These are phyloP conservation scores for Colletotrichum eleusines DNA, from an alignment of 2,329 filamentous ascomycete genomes.

Conservation along the genomic window DNA sequence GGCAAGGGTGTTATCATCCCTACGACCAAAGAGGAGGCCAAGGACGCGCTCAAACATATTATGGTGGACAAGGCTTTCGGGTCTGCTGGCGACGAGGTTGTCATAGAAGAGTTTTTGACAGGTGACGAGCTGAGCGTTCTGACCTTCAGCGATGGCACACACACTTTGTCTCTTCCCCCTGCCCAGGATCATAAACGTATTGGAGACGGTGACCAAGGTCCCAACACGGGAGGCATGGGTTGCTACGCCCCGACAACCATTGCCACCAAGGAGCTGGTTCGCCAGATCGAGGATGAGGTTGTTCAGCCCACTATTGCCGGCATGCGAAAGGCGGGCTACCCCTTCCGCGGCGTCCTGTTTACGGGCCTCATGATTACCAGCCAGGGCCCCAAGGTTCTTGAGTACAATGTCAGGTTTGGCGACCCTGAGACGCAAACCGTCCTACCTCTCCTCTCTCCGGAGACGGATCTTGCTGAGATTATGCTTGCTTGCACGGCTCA, in stretches of 20 bases:
- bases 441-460: constrained; percentile 76
- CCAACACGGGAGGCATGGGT: constrained; percentile 82
- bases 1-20: constrained; percentile 71
- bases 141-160: constrained; percentile 75
- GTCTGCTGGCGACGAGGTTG: constrained; percentile 74
- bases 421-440: constrained; percentile 90
- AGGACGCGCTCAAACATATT: constrained; percentile 72
- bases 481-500: constrained; percentile 79
- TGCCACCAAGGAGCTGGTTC: constrained; percentile 63
- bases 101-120: constrained; percentile 78
- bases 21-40: constrained; percentile 67
- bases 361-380: constrained; percentile 89
- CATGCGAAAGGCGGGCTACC: constrained; percentile 83
- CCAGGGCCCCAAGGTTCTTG: constrained; percentile 80
- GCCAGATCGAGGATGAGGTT: constrained; percentile 69
- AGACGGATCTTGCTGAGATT: constrained; percentile 85
- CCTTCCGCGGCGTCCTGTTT: constrained; percentile 78
- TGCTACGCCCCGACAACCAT: constrained; percentile 76
- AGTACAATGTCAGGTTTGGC: constrained; percentile 92
- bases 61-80: constrained; percentile 77
- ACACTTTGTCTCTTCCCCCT: constrained; percentile 73
- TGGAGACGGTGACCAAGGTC: constrained; percentile 75
- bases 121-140: constrained; percentile 78
- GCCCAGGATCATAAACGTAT: constrained; percentile 82
- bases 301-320: constrained; percentile 66